Conservation (phyloP, 1,139 yeast species). For the Blastobotrys capitulatus region DNA sequence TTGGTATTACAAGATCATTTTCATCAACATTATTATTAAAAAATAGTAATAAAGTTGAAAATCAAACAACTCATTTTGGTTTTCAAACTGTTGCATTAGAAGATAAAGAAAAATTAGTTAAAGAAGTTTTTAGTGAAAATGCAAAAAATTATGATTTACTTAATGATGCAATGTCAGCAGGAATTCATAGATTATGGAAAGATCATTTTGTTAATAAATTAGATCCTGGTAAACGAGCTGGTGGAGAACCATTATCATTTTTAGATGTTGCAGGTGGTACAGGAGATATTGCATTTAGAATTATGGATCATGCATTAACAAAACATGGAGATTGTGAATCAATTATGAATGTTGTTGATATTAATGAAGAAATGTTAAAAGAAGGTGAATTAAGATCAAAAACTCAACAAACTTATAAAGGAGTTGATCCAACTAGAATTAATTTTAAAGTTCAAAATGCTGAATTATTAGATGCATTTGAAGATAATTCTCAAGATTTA, state of each 20-base stretch:
- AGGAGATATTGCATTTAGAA: slow-evolving; percentile 96
- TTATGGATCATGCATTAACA: slow-evolving; percentile 81
- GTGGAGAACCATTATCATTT: slow-evolving; percentile 76
- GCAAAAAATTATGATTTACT: slow-evolving; percentile 91
- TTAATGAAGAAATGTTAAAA: slow-evolving; percentile 89
- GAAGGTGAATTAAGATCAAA: slow-evolving; percentile 80
- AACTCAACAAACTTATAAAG: slow-evolving; percentile 41
- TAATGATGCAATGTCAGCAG: slow-evolving; percentile 98
- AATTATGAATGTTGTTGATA: slow-evolving; percentile 88
- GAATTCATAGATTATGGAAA: slow-evolving; percentile 94
- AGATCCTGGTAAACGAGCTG: slow-evolving; percentile 93
- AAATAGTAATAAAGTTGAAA: neutral
- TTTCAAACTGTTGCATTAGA: slow-evolving; percentile 74
- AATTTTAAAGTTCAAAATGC: slow-evolving; percentile 88
- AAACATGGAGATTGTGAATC: slow-evolving; percentile 71
- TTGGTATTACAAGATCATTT: too few species aligned
- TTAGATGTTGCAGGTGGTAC: slow-evolving; percentile 99
- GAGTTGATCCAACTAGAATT: slow-evolving; percentile 50
- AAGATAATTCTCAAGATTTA: slow-evolving; percentile 84
- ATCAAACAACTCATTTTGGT: slow-evolving; percentile 69
- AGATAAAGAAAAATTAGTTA: slow-evolving; percentile 78
- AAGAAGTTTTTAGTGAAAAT: slow-evolving; percentile 87
- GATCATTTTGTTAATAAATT: slow-evolving; percentile 78
- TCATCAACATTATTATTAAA: too few species aligned
- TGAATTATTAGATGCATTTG: slow-evolving; percentile 76